Percentiles rank a stretch among this genome's conserved stretches.
phyloP scores from a whole-genome alignment of 2,329 filamentous ascomycete genomes.

The Aspergillus chevalieri region DNA sequence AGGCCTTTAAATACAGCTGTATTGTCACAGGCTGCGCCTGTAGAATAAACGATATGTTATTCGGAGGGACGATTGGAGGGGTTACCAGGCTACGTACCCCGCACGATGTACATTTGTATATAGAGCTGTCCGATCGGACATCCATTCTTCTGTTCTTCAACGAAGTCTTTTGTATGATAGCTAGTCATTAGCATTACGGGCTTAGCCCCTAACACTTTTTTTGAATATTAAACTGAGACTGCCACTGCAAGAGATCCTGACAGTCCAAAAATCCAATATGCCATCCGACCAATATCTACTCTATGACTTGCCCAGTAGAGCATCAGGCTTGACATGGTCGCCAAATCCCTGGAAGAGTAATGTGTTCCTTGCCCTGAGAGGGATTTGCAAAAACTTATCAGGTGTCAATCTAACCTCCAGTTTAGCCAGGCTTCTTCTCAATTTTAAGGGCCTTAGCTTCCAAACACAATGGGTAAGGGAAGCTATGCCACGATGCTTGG shows the following conservation, averaged over 20 bases:
- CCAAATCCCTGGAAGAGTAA: slow-evolving; percentile 66
- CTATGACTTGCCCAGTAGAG: not conserved
- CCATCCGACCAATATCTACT: not conserved
- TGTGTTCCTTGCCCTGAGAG: not conserved
- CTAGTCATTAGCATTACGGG: too few species aligned
- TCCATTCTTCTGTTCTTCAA: too few species aligned
- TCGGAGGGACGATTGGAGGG: too few species aligned
- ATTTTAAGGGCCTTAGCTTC: slow-evolving; percentile 63
- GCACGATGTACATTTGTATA: too few species aligned
- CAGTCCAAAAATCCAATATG: not conserved
- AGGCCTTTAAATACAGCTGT: too few species aligned
- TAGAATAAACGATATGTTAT: too few species aligned
- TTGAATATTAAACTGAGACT: not conserved
- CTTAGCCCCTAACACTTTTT: too few species aligned
- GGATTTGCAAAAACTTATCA: not conserved
- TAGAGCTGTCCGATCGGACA: too few species aligned
- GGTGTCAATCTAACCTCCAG: slow-evolving; percentile 8
- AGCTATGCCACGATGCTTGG: not conserved
- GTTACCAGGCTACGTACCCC: too few species aligned
- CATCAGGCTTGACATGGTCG: slow-evolving; percentile 47
- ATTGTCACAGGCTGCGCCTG: too few species aligned
- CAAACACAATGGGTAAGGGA: slow-evolving; percentile 25
- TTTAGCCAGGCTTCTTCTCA: slow-evolving; percentile 58
- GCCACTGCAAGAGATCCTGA: not conserved
- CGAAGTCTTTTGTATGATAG: too few species aligned